A percentile compares a stretch with the other conserved stretches of the same genome.
phyloP scores from a whole-genome alignment of 768 basidiomycete genomes.

The Leucocoprinus birnbaumii region DNA sequence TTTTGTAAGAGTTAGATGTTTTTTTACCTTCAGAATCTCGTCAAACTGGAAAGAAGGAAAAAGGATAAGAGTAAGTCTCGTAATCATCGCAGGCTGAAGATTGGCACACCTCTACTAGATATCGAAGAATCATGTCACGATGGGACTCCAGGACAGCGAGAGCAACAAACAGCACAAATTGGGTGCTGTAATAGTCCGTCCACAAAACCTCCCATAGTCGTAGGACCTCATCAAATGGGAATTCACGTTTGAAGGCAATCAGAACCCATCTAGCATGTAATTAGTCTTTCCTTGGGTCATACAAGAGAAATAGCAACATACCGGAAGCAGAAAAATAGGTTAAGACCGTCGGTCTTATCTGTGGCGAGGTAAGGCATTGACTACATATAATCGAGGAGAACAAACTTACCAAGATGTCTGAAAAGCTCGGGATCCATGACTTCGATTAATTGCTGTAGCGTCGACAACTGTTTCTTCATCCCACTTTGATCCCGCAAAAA shows the following conservation, averaged over 20 bases:
- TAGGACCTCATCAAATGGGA: constrained; percentile 87
- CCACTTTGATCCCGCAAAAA: constrained; percentile 96
- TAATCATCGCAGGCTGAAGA: neutral
- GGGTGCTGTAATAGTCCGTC: constrained; percentile 86
- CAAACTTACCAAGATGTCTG: constrained; percentile 69
- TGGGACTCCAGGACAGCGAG: constrained; percentile 94
- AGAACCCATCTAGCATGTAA: constrained; percentile 70
- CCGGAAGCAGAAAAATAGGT: constrained; percentile 98
- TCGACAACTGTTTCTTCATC: constrained; percentile 92
- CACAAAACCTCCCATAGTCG: constrained; percentile 92
- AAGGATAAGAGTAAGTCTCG: neutral
- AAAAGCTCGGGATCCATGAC: constrained; percentile 97
- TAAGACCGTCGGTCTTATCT: constrained; percentile 88
- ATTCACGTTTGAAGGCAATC: constrained; percentile 96
- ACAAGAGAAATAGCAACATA: constrained; percentile 31
- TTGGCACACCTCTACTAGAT: constrained; percentile 83
- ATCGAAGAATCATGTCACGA: constrained; percentile 91
- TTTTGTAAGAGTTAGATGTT: neutral
- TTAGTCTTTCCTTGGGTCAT: neutral
- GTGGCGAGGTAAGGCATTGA: neutral
- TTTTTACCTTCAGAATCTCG: constrained; percentile 66
- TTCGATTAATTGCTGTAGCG: constrained; percentile 84
- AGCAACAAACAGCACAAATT: constrained; percentile 92
- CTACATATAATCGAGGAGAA: neutral
- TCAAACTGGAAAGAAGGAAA: constrained; percentile 54